Conservation (phyloP, 495 filamentous ascomycete genomes). For the Daldinia childiae region DNA sequence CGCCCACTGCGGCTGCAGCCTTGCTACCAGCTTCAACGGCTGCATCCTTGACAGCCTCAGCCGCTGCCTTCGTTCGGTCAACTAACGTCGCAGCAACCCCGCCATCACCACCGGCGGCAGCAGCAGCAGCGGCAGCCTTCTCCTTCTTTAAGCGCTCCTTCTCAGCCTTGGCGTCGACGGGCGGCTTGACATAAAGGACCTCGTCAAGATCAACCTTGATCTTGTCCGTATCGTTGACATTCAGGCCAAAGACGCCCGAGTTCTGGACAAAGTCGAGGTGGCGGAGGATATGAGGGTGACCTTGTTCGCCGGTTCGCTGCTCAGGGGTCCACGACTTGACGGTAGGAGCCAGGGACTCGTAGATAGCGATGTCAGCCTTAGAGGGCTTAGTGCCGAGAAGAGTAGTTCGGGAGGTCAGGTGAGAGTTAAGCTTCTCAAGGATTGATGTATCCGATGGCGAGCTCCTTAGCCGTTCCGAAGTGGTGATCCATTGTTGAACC, state of each 20-base stretch:
- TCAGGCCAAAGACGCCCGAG: slow-evolving; percentile 76
- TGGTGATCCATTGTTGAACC: slow-evolving; percentile 86
- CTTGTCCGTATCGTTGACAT: slow-evolving; percentile 78
- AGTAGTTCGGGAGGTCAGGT: slow-evolving; percentile 88
- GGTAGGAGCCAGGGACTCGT: slow-evolving; percentile 78
- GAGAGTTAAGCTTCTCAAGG: slow-evolving; percentile 80
- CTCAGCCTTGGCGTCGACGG: slow-evolving; percentile 84
- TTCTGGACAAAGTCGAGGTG: slow-evolving; percentile 96
- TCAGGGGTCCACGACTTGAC: slow-evolving; percentile 85
- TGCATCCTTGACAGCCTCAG: slow-evolving; percentile 50
- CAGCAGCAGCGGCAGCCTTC: slow-evolving; percentile 74
- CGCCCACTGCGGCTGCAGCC: slow-evolving; percentile 53
- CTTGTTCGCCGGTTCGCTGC: slow-evolving; percentile 89
- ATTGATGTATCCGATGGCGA: slow-evolving; percentile 66
- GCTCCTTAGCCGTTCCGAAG: slow-evolving; percentile 71
- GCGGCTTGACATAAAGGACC: slow-evolving; percentile 82
- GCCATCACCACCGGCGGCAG: slow-evolving; percentile 51
- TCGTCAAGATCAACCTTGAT: slow-evolving; percentile 80
- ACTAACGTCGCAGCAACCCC: slow-evolving; percentile 51
- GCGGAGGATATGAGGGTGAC: slow-evolving; percentile 90
- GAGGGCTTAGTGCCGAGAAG: slow-evolving; percentile 90
- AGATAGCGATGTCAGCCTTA: slow-evolving; percentile 87
- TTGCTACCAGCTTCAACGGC: slow-evolving; percentile 53
- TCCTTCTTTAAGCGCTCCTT: slow-evolving; percentile 90
- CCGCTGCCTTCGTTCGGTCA: slow-evolving; percentile 62